These are phyloP conservation scores for Barnettozyma botsteinii DNA, from an alignment of 805 yeast genomes.

Conservation along the genomic window DNA sequence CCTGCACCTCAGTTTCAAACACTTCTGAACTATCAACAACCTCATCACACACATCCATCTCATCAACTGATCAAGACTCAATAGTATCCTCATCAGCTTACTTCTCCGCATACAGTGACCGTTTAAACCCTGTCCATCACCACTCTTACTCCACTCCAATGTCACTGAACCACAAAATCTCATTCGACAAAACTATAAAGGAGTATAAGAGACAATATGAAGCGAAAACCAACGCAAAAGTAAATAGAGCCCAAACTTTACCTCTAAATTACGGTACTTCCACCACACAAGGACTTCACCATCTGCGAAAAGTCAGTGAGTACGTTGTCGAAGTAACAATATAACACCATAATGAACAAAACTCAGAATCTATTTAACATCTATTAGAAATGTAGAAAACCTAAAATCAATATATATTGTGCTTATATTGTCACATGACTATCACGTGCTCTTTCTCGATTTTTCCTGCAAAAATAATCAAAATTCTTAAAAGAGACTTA, in stretches of 20 bases:
- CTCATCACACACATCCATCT: background rate
- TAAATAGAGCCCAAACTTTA: background rate
- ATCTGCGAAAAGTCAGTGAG: background rate
- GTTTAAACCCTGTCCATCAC: no score
- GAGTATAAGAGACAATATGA: no score
- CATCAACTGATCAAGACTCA: background rate
- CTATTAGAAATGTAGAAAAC: no score
- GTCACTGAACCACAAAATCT: background rate
- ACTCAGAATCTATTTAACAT: no score
- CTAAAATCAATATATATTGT: no score
- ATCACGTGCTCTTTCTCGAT: no score
- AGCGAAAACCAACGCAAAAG: no score
- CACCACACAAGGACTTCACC: background rate
- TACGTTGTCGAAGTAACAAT: background rate
- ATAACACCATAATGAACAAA: no score
- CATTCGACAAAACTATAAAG: no score
- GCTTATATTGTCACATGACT: no score
- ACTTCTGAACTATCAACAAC: background rate
- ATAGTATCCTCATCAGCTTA: background rate
- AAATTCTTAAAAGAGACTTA: background rate
- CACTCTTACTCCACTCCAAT: background rate
- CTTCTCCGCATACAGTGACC: background rate
- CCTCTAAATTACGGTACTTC: background rate
- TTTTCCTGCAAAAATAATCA: no score
- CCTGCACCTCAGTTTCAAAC: background rate